phyloP scores from a whole-genome alignment of 108 stramenopile species.

The Nitzschia palea region DNA sequence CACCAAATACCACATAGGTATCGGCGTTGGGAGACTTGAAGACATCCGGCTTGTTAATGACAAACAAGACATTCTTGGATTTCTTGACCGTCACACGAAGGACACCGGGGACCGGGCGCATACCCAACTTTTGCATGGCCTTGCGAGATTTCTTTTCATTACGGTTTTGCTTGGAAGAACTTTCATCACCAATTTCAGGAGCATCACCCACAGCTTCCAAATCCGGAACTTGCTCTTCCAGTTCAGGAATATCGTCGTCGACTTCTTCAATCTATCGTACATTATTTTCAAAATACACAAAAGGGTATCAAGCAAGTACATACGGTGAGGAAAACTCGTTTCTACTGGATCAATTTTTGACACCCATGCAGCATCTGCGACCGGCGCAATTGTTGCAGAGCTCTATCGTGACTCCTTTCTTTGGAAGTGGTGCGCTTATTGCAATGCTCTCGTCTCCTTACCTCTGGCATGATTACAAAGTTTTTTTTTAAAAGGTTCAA shows the following conservation, averaged over 20 bases:
- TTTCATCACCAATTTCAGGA: constrained; percentile 31
- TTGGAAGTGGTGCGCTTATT: no score
- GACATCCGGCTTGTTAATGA: constrained; percentile 95
- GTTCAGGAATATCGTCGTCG: constrained; percentile 74
- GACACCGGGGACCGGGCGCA: constrained; percentile 94
- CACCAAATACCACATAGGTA: constrained; percentile 98
- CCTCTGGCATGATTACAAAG: neutral
- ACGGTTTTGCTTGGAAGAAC: constrained; percentile 80
- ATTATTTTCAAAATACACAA: no score
- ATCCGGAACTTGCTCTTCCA: constrained; percentile 70
- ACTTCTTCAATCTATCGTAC: constrained; percentile 70
- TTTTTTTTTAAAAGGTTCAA: neutral
- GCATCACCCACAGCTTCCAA: constrained; percentile 46
- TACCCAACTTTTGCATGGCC: constrained; percentile 97
- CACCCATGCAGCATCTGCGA: no score
- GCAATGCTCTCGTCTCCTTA: no score
- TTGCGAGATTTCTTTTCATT: constrained; percentile 99
- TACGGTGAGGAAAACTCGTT: no score
- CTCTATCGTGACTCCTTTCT: no score
- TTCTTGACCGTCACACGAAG: constrained; percentile 97
- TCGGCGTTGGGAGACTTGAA: constrained; percentile 91
- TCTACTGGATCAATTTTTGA: no score
- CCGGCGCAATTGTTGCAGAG: no score
- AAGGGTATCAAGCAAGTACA: no score
- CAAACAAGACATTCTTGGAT: constrained; percentile 95